Percentiles rank a stretch among this genome's conserved stretches.
phyloP scores from a whole-genome alignment of 768 basidiomycete species.

The Symmetrospora coprosmae region DNA sequence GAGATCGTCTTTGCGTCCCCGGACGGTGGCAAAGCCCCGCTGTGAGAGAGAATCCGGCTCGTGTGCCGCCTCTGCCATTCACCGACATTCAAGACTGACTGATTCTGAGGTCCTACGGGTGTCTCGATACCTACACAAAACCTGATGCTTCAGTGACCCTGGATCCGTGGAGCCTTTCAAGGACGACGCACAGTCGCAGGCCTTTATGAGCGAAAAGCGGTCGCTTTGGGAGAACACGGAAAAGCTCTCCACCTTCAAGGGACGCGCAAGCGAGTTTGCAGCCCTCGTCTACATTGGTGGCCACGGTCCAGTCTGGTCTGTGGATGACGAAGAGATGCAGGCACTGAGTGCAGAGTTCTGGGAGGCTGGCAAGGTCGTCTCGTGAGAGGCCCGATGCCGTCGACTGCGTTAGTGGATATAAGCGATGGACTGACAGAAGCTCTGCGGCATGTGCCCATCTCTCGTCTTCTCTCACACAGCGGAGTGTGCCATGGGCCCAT shows the following conservation, averaged over 20 bases:
- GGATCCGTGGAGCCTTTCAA: slow-evolving; percentile 43
- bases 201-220: slow-evolving; percentile 50
- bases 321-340: too few species aligned
- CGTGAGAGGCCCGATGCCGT: too few species aligned
- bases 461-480: too few species aligned
- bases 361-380: slow-evolving; percentile 13
- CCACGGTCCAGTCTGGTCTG: too few species aligned
- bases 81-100: neutral
- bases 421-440: too few species aligned
- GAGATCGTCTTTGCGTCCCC: slow-evolving; percentile 19
- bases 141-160: slow-evolving; percentile 42
- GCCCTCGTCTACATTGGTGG: slow-evolving; percentile 61
- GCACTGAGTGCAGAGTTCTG: slow-evolving; percentile 38
- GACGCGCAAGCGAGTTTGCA: slow-evolving; percentile 47
- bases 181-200: slow-evolving; percentile 37
- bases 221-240: slow-evolving; percentile 48
- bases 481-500: slow-evolving; percentile 65
- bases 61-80: neutral
- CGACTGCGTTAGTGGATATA: too few species aligned
- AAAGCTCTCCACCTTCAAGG: slow-evolving; percentile 47
- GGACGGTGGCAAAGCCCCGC: slow-evolving; percentile 53
- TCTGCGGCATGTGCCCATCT: too few species aligned
- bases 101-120: neutral
- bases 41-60: too few species aligned
- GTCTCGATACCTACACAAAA: neutral